A percentile compares a stretch with the other conserved stretches of the same genome.
These are phyloP conservation scores for Wickerhamiella australiensis DNA, from an alignment of 805 yeast genomes.

Conservation along the genomic window DNA sequence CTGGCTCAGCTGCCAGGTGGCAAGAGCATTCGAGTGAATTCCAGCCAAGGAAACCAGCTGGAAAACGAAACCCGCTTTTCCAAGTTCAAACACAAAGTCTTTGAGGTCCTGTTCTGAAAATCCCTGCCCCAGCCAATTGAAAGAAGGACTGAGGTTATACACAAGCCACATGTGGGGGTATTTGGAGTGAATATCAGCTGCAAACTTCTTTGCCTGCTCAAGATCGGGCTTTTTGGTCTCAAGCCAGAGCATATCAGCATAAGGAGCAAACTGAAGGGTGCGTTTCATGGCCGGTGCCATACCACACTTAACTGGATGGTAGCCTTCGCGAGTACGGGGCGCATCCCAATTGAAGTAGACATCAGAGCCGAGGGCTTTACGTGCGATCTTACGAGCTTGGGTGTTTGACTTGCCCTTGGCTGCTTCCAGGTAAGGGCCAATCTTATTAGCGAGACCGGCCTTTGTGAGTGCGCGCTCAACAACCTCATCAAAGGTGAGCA, in stretches of 20 bases:
- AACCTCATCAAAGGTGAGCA: constrained; percentile 42
- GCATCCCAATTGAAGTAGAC: constrained; percentile 47
- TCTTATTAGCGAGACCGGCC: constrained; percentile 25
- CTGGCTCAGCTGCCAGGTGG: constrained; percentile 40
- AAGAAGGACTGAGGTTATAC: constrained; percentile 48
- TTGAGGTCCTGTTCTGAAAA: constrained; percentile 37
- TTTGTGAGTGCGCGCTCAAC: constrained; percentile 28
- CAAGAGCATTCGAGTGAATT: constrained; percentile 40
- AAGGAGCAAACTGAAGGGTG: constrained; percentile 43
- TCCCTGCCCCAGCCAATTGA: constrained; percentile 50
- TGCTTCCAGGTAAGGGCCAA: constrained; percentile 24
- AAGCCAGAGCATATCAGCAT: constrained; percentile 49
- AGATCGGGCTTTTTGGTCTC: constrained; percentile 51
- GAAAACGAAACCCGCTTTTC: constrained; percentile 43
- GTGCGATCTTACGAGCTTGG: constrained; percentile 24
- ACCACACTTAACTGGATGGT: constrained; percentile 39
- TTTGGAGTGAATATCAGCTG: constrained; percentile 35
- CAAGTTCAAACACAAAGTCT: constrained; percentile 42
- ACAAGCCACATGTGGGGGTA: constrained; percentile 46
- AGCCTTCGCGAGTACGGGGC: constrained; percentile 48
- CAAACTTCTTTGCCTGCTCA: constrained; percentile 38
- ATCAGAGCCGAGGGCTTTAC: constrained; percentile 25
- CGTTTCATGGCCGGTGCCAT: constrained; percentile 45
- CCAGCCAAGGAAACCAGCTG: constrained; percentile 55
- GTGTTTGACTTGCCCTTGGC: constrained; percentile 26